Percentiles rank a stretch among this genome's conserved stretches.
These are phyloP conservation scores for Castanopsis chinensis DNA, from an alignment of 306 rosid species.

Conservation along the genomic window DNA sequence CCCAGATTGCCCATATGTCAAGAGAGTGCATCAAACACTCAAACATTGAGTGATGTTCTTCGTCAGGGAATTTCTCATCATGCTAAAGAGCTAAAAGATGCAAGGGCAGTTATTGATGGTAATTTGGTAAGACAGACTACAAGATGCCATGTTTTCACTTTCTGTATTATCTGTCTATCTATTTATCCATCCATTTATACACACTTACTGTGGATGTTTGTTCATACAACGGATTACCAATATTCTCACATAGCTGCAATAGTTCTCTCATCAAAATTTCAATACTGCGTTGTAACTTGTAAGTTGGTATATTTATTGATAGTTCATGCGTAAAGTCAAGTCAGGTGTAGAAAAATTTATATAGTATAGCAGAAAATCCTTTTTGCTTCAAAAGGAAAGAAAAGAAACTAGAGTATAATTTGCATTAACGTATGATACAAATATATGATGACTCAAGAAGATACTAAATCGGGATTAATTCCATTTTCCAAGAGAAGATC, in stretches of 20 bases:
- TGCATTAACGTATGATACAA: background rate
- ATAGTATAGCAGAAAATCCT: background rate
- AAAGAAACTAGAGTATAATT: background rate
- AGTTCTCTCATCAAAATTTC: background rate
- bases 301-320: background rate
- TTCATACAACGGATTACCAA: background rate
- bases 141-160: background rate
- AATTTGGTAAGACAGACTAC: constrained; percentile 53
- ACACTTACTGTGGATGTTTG: background rate
- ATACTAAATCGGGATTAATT: background rate
- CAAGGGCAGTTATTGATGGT: constrained; percentile 73
- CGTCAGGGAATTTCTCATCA: constrained; percentile 62
- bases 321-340: background rate
- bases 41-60: constrained; percentile 57
- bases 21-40: constrained; percentile 53
- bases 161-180: background rate
- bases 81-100: constrained; percentile 61
- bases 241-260: background rate
- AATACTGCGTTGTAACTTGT: background rate
- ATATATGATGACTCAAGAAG: background rate
- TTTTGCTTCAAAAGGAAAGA: background rate
- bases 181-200: background rate
- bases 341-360: background rate
- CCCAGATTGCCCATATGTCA: constrained; percentile 65
- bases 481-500: background rate